Conservation (phyloP, 257 asterid species). For the Voacanga thouarsii region DNA sequence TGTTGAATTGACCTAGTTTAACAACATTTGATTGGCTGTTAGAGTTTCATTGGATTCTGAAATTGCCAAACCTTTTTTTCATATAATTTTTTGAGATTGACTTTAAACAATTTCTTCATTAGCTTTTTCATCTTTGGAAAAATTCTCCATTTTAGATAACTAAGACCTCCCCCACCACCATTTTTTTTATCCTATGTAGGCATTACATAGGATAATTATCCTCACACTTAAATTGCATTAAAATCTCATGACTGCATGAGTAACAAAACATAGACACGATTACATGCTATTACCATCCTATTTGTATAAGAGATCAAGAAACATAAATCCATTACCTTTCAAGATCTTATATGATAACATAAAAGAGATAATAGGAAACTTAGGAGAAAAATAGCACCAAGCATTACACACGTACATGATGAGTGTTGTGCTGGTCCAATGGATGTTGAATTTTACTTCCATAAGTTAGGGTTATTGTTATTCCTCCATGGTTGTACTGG, state of each 20-base stretch:
- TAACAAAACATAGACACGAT: not conserved
- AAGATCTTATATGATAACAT: too few species aligned
- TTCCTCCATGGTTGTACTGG: slow-evolving; percentile 21
- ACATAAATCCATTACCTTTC: slow-evolving; percentile 5
- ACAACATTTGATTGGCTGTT: slow-evolving; percentile 29
- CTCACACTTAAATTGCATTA: not conserved
- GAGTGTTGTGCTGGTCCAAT: slow-evolving; percentile 24
- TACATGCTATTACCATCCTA: slow-evolving; percentile 8
- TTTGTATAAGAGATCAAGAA: not conserved
- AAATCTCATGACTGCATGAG: slow-evolving; percentile 8
- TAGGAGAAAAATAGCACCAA: slow-evolving; percentile 23
- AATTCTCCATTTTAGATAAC: slow-evolving; percentile 10
- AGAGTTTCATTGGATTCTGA: slow-evolving; percentile 24
- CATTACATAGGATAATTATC: slow-evolving; percentile 12
- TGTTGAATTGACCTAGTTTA: slow-evolving; percentile 44
- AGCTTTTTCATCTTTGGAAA: slow-evolving; percentile 11
- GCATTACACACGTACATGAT: slow-evolving; percentile 42
- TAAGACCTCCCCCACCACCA: slow-evolving; percentile 15
- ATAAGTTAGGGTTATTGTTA: slow-evolving; percentile 42
- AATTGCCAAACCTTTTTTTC: slow-evolving; percentile 24
- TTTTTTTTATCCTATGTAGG: slow-evolving; percentile 5
- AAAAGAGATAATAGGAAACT: not conserved
- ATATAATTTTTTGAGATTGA: slow-evolving; percentile 24
- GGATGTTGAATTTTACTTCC: slow-evolving; percentile 33
- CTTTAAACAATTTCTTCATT: slow-evolving; percentile 16